Conservation (phyloP, 2,329 filamentous ascomycete genomes). For the Xylaria hypoxylon region DNA sequence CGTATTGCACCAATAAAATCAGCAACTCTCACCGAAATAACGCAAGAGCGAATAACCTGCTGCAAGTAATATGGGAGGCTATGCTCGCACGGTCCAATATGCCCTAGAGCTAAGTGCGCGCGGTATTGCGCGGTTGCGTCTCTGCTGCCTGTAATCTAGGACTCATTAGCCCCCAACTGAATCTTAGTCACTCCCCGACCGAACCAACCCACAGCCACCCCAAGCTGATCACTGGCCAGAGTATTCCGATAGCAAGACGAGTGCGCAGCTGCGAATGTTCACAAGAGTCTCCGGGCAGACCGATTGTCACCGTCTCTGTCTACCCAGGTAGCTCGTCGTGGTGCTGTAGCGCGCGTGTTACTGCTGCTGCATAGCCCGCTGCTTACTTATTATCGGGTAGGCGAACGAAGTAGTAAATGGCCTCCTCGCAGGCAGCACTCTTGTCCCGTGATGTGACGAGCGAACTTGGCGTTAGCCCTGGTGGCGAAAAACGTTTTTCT, state of each 20-base stretch:
- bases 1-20: constrained; percentile 11
- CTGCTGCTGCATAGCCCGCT: neutral
- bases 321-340: too few species aligned
- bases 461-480: neutral
- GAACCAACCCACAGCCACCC: constrained; percentile 23
- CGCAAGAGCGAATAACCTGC: neutral
- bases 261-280: neutral
- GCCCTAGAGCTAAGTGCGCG: too few species aligned
- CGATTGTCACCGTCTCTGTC: neutral
- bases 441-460: neutral
- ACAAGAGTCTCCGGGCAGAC: neutral
- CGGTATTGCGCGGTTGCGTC: neutral
- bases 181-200: constrained; percentile 6
- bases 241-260: neutral
- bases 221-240: constrained; percentile 1
- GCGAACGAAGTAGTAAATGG: neutral
- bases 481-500: constrained; percentile 18
- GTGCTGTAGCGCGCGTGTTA: constrained; percentile 7
- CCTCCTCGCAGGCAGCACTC: constrained; percentile 15
- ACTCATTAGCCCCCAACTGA: constrained; percentile 13
- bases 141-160: constrained; percentile 9
- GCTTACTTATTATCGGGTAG: neutral
- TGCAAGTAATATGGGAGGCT: neutral
- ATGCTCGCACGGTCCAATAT: neutral
- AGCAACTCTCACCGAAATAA: neutral